Conservation (phyloP, 2,329 filamentous ascomycete species). For the Capronia epimyces region DNA sequence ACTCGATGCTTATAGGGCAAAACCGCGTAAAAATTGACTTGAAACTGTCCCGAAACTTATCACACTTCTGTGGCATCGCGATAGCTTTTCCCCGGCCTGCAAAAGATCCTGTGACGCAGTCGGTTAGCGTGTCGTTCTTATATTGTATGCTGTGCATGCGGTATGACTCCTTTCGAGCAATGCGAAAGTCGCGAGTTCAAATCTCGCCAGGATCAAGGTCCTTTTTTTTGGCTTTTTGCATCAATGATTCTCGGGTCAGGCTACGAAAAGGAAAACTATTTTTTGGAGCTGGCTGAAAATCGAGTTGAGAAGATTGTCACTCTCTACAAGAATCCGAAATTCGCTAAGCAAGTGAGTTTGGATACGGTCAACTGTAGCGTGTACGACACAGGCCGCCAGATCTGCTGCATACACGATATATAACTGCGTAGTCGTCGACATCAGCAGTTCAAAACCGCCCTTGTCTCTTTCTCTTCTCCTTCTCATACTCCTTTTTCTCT, state of each 20-base stretch:
- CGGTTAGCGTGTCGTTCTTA: constrained; percentile 39
- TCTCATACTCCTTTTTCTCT: constrained; percentile 82
- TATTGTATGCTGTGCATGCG: constrained; percentile 30
- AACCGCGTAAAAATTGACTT: constrained; percentile 10
- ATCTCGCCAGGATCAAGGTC: constrained; percentile 32
- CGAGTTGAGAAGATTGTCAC: no score
- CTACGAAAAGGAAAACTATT: not conserved
- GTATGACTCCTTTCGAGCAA: constrained; percentile 33
- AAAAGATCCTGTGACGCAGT: constrained; percentile 3
- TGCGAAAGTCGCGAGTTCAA: constrained; percentile 40
- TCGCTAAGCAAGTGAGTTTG: no score
- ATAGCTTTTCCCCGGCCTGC: not conserved
- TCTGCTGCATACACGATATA: no score
- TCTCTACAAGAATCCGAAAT: no score
- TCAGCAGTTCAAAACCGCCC: constrained; percentile 43
- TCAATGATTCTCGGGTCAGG: no score
- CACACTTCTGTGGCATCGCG: constrained; percentile 9
- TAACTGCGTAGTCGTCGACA: no score
- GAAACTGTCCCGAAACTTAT: constrained; percentile 21
- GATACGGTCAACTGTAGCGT: no score
- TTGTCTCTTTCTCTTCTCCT: constrained; percentile 72
- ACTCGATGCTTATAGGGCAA: not conserved
- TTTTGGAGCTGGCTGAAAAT: not conserved
- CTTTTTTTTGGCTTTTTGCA: not conserved
- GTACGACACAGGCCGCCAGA: no score